Conservation (phyloP, 2,329 filamentous ascomycete species). For the Claviceps sp. region DNA sequence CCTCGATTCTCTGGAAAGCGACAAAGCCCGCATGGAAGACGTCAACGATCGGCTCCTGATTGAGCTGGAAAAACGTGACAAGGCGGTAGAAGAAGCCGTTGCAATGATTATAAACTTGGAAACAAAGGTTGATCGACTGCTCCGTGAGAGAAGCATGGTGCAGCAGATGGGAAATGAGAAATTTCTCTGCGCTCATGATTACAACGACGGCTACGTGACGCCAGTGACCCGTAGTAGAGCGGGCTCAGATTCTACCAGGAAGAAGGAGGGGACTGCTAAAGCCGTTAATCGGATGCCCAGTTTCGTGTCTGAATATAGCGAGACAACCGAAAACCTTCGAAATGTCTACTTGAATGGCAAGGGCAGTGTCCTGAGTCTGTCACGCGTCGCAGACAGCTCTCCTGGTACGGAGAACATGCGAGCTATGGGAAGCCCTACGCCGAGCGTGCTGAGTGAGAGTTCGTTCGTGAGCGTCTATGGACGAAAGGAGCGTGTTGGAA, state of each 20-base stretch:
- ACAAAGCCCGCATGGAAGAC: slow-evolving; percentile 40
- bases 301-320: slow-evolving; percentile 47
- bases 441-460: slow-evolving; percentile 54
- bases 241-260: slow-evolving; percentile 9
- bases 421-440: slow-evolving; percentile 40
- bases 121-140: slow-evolving; percentile 39
- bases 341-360: slow-evolving; percentile 41
- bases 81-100: slow-evolving; percentile 57
- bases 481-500: slow-evolving; percentile 14
- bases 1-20: slow-evolving; percentile 39
- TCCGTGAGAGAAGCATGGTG: slow-evolving; percentile 40
- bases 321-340: slow-evolving; percentile 46
- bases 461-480: slow-evolving; percentile 55
- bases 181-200: slow-evolving; percentile 19
- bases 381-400: slow-evolving; percentile 30
- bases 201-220: slow-evolving; percentile 16
- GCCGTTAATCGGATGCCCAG: slow-evolving; percentile 46
- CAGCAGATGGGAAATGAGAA: slow-evolving; percentile 33
- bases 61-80: slow-evolving; percentile 55
- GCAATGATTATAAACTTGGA: slow-evolving; percentile 55
- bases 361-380: slow-evolving; percentile 36
- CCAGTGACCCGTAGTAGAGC: slow-evolving; percentile 9
- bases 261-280: slow-evolving; percentile 19
- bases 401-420: slow-evolving; percentile 22
- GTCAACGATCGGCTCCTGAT: slow-evolving; percentile 44